Base-by-base conservation (phyloP, 768 basidiomycete genomes). In the Strobilomyces confusus region DNA sequence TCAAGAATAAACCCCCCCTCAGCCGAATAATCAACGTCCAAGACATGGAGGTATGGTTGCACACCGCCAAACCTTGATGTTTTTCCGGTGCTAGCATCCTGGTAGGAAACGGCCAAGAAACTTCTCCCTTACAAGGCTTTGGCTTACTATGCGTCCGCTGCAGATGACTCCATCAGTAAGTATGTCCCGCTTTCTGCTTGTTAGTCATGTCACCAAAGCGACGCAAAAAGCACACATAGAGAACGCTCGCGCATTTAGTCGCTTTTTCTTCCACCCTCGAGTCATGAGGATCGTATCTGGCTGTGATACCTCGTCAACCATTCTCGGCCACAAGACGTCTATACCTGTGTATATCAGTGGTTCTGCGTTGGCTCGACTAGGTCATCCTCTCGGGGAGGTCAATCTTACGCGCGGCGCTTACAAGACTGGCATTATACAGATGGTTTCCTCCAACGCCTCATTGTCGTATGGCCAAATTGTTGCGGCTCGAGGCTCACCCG, bases 211-310 rank as follows among this genome's bases (percentile, higher is more conserved):
- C 44, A 37, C 44, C 54, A 44, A 62, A 44, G 17, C 43, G 9
- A 44, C 20, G 33, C 30, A 49, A 38, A 60, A 60, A 89, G 87
- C 82, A 12, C 69, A 80, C 61, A 54, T 63, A 11, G 87, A 92
- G 67, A 94, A 93, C 57, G 74, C 78, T n/a, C 77, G 80, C 38
- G 89, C 89, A n/a, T 94, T 90, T 68, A 75, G 79, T 38, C 82
- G 91, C 29, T 86, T 92, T 68, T 95, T 92, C 75, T 95, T 95
- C 70, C 78, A 83, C 49, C 83, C 94, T 15, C 83, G 93, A 22
- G 81, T 98, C 36, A 82, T 92, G 82, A 81, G 78, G 44, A 70
- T 80, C 4, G 79, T 89, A 9, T 80, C 82, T 4, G 66, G 71
- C 44, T 83, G 84, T 55, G 81, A 88, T 67, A 80, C 85, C 19